Percentiles rank a stretch among this genome's conserved stretches.
Conservation (phyloP, 192 early-diverging fungal genomes). For the Coemansia sp. region DNA sequence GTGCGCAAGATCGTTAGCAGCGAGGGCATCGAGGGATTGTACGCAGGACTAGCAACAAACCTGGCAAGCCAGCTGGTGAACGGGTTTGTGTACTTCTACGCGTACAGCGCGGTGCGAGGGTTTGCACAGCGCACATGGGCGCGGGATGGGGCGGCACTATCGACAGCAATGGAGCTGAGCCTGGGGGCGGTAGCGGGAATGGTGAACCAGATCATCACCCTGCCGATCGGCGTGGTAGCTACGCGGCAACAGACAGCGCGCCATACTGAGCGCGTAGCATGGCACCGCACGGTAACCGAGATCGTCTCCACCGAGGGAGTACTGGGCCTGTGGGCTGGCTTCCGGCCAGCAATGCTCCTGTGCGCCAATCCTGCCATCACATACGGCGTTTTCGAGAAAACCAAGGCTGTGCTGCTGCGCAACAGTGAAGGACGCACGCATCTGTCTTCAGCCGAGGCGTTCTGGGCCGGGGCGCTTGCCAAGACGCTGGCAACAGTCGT, state of each 20-base stretch:
- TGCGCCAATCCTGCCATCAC: constrained; percentile 97
- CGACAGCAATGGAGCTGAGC: constrained; percentile 83
- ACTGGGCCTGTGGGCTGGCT: constrained; percentile 85
- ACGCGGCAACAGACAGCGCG: constrained; percentile 91
- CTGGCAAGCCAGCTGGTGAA: constrained; percentile 74
- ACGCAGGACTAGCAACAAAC: constrained; percentile 82
- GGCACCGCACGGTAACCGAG: constrained; percentile 63
- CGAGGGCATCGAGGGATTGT: constrained; percentile 87
- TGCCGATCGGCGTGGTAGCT: constrained; percentile 92
- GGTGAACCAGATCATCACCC: constrained; percentile 81
- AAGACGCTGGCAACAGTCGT: constrained; percentile 88
- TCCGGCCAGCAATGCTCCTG: constrained; percentile 88
- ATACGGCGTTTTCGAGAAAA: constrained; percentile 89
- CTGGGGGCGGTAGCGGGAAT: constrained; percentile 91
- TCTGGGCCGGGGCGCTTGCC: constrained; percentile 87
- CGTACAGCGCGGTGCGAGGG: constrained; percentile 73
- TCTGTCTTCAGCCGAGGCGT: constrained; percentile 80
- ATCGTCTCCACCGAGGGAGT: constrained; percentile 81
- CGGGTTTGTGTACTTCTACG: constrained; percentile 88
- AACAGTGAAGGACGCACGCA: constrained; percentile 48
- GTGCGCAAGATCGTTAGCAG: constrained; percentile 76
- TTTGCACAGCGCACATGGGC: constrained; percentile 29
- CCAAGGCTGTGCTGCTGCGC: constrained; percentile 63
- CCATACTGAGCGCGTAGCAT: constrained; percentile 61
- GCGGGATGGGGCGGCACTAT: constrained; percentile 56